Evolutionary conservation across 495 filamentous ascomycete genomes (phyloP).

Genomic region (Hypoxylon fuscum): DNA sequence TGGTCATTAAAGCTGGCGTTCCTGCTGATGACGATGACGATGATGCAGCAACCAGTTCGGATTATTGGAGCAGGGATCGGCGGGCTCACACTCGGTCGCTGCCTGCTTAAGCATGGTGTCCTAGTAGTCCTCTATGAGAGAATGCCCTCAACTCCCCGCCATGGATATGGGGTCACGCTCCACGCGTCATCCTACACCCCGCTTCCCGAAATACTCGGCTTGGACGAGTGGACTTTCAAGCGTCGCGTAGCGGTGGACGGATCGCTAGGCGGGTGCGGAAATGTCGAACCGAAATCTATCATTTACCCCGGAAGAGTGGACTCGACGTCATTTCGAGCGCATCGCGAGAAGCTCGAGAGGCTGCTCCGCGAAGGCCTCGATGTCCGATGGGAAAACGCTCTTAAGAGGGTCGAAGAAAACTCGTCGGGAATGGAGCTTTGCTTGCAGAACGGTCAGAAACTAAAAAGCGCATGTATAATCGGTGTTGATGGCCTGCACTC

Average conservation of each 20-base stretch:
- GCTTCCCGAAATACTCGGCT: constrained; percentile 44
- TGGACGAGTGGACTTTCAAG: constrained; percentile 43
- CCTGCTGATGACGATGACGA: background rate
- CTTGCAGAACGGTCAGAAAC: constrained; percentile 14
- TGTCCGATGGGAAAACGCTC: constrained; percentile 41
- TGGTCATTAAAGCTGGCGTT: background rate
- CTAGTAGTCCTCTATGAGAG: constrained; percentile 42
- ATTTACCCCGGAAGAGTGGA: background rate
- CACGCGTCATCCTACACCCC: constrained; percentile 45
- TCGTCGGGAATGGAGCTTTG: background rate
- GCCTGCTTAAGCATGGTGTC: constrained; percentile 47
- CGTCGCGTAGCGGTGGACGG: constrained; percentile 41
- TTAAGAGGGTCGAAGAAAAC: constrained; percentile 24
- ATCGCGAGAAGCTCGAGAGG: constrained; percentile 28
- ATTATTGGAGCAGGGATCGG: constrained; percentile 18
- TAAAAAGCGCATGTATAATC: constrained; percentile 40
- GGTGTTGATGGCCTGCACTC: constrained; percentile 54
- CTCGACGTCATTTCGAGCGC: constrained; percentile 40
- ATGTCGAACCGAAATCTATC: background rate
- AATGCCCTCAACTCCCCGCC: constrained; percentile 19
- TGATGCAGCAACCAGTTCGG: constrained; percentile 11
- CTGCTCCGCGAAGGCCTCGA: constrained; percentile 47
- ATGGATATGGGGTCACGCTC: constrained; percentile 51
- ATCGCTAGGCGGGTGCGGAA: constrained; percentile 3
- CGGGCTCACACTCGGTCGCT: constrained; percentile 44